A percentile compares a stretch with the other conserved stretches of the same genome.
phyloP scores from a whole-genome alignment of 768 basidiomycete genomes.

The Mycena filopes region DNA sequence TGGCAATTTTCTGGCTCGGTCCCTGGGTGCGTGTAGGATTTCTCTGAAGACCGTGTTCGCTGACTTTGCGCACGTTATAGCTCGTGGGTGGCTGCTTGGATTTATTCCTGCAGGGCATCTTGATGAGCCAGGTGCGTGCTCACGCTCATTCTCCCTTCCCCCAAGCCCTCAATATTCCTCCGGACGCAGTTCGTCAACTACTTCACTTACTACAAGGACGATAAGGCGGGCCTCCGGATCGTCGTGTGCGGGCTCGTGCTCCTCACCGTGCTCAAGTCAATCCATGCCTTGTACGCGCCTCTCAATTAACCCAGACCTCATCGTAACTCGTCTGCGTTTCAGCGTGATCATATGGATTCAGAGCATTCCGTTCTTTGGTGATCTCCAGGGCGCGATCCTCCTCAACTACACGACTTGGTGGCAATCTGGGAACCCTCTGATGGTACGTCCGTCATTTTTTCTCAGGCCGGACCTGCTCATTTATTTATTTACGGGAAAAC shows the following conservation, averaged over 20 bases:
- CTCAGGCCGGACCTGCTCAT: too few relatives aligned
- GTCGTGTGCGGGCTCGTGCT: neutral
- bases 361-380: constrained; percentile 40
- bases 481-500: neutral
- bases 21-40: neutral
- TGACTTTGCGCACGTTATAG: neutral
- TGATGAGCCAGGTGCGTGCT: neutral
- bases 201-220: neutral
- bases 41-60: too few relatives aligned
- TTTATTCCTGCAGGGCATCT: constrained; percentile 1
- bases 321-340: neutral
- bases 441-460: constrained; percentile 34
- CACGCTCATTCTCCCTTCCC: neutral
- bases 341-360: constrained; percentile 46
- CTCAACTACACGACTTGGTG: constrained; percentile 48
- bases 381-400: constrained; percentile 42
- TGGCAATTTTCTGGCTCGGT: neutral
- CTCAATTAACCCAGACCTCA: neutral
- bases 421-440: constrained; percentile 43
- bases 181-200: constrained; percentile 1
- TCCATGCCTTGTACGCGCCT: constrained; percentile 43
- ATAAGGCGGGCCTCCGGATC: neutral
- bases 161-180: neutral
- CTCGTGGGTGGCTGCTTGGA: constrained; percentile 11
- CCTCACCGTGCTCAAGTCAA: constrained; percentile 37